Evolutionary conservation across 371 early-diverging fungal genomes (phyloP).

Genomic region (Rhizoclosmatium hyalinum): DNA sequence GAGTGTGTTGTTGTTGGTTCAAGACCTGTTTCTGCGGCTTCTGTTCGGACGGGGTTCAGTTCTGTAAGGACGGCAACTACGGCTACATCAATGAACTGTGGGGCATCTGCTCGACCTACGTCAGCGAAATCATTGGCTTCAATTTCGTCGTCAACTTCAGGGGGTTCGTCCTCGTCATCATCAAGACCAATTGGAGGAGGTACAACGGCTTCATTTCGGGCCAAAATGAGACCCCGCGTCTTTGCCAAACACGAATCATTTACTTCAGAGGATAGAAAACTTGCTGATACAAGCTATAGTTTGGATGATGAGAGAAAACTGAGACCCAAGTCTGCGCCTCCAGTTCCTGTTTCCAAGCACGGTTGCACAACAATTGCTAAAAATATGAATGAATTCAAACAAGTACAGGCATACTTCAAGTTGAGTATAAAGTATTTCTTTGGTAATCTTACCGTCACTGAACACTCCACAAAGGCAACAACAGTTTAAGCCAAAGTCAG

Average conservation of each 20-base stretch:
- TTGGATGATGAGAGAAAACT: not conserved
- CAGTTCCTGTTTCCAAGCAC: not conserved
- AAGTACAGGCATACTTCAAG: not conserved
- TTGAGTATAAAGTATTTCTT: not conserved
- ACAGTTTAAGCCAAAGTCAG: not conserved
- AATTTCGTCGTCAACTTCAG: not conserved
- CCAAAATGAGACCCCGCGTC: not conserved
- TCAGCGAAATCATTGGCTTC: no score
- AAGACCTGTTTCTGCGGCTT: not conserved
- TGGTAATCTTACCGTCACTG: not conserved
- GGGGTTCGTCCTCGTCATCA: not conserved
- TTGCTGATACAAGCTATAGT: no score
- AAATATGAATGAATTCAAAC: not conserved
- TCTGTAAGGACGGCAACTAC: no score
- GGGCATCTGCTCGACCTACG: no score
- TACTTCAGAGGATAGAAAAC: no score
- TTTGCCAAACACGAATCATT: not conserved
- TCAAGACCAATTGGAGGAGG: conserved; percentile 7
- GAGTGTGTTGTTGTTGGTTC: conserved; percentile 1
- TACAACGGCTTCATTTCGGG: not conserved
- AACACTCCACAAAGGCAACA: not conserved
- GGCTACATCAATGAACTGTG: no score
- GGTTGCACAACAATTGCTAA: not conserved
- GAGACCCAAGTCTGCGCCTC: not conserved
- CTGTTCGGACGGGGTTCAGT: not conserved